phyloP scores from a whole-genome alignment of 1,139 yeast genomes.

The Scheffersomyces lignicola region DNA sequence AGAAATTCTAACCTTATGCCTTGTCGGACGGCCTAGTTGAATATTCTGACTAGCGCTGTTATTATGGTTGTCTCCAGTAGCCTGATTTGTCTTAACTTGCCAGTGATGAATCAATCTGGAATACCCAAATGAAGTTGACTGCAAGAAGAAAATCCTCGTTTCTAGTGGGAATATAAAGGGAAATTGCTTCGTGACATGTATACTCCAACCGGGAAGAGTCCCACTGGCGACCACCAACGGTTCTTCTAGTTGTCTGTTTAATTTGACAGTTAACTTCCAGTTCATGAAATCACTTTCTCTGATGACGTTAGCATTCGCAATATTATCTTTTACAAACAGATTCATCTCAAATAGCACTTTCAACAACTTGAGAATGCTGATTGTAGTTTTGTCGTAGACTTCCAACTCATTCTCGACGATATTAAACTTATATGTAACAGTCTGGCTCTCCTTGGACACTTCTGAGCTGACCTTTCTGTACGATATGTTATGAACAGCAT shows the following conservation, averaged over 20 bases:
- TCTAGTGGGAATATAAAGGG: conserved; percentile 88
- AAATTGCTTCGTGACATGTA: conserved; percentile 66
- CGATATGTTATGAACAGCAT: conserved; percentile 50
- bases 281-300: conserved; percentile 60
- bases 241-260: conserved; percentile 86
- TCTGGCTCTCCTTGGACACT: conserved; percentile 15
- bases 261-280: conserved; percentile 82
- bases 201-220: conserved; percentile 83
- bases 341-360: conserved; percentile 54
- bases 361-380: conserved; percentile 55
- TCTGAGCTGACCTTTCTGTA: conserved; percentile 42
- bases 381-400: conserved; percentile 44
- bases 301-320: conserved; percentile 19
- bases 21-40: conserved; percentile 71
- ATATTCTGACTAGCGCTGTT: conserved; percentile 22
- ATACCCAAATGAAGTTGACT: conserved; percentile 89
- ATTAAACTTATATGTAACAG: conserved; percentile 14
- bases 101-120: conserved; percentile 80
- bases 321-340: conserved; percentile 26
- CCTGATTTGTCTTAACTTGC: conserved; percentile 57
- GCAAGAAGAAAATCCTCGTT: conserved; percentile 74
- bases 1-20: conserved; percentile 80
- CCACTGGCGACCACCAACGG: conserved; percentile 88
- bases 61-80: conserved; percentile 24
- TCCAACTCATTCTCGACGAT: conserved; percentile 34